phyloP scores from a whole-genome alignment of 1,284 basidiomycete species.

The Clitocybe nebularis region DNA sequence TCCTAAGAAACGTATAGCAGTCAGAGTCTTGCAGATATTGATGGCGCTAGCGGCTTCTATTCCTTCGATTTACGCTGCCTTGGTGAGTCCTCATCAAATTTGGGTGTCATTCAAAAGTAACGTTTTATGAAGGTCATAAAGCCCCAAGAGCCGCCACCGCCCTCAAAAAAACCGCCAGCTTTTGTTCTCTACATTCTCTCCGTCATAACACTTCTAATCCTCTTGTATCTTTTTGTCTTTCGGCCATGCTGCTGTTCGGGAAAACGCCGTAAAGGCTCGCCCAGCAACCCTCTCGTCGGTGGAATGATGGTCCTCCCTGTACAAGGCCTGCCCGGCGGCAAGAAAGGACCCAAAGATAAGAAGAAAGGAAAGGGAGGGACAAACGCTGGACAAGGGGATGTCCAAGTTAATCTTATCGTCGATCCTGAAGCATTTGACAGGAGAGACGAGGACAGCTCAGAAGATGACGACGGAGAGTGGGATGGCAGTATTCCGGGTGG shows the following conservation, averaged over 20 bases:
- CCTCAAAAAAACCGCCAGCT: constrained; percentile 48
- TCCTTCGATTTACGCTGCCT: constrained; percentile 57
- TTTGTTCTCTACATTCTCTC: constrained; percentile 58
- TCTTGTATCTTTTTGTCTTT: constrained; percentile 53
- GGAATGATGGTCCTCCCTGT: constrained; percentile 70
- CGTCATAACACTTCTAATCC: constrained; percentile 44
- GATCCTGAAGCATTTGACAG: constrained; percentile 56
- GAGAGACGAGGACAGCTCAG: constrained; percentile 13
- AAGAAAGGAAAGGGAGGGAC: constrained; percentile 33
- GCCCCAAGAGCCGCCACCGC: constrained; percentile 48
- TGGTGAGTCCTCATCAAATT: constrained; percentile 30
- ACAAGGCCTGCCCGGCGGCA: constrained; percentile 36
- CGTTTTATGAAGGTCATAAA: constrained; percentile 47
- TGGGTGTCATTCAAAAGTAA: constrained; percentile 10
- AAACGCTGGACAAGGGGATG: constrained; percentile 31
- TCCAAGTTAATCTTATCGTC: constrained; percentile 70
- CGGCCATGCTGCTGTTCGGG: constrained; percentile 51
- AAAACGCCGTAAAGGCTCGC: constrained; percentile 19
- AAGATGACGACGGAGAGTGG: constrained; percentile 19
- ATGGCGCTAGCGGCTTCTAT: constrained; percentile 48
- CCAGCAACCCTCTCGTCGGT: constrained; percentile 28
- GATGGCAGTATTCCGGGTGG: constrained; percentile 23
- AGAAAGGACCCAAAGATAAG: constrained; percentile 24
- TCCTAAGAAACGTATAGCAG: constrained; percentile 51
- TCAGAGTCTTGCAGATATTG: constrained; percentile 46